Evolutionary conservation across 169 alveolate species (phyloP), one percentile per base, ranked within the genome.

Genomic region (Babesia bovis): DNA sequence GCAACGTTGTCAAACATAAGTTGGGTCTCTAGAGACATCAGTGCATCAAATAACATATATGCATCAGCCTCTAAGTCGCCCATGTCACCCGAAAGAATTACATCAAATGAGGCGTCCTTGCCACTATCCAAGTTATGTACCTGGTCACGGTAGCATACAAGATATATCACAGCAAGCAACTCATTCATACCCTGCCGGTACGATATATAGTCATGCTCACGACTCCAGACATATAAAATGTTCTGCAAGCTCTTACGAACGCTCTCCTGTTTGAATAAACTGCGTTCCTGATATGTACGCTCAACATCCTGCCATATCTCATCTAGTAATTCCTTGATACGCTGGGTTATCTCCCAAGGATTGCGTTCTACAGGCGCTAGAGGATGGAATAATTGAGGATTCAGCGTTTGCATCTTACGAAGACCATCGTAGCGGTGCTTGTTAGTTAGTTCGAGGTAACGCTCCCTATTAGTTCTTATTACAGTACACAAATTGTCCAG

Each of bases 51-150:
- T 66, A 90, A 70, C 12, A 84, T 85, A 35, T 85, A 90, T 1
- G 95, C 84, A 59, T 90, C 95, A n/a, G 95, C 89, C 36, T 90
- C 95, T 0, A 90, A 59, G 47, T 87, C 86, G n/a, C 83, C 63
- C 5, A 33, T 41, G 13, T 63, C 49, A 51, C 69, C 69, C 21
- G 86, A 66, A 28, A 32, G 71, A 26, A 66, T 10, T 28, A 17
- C 66, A 52, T 70, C 67, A 32, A 57, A 66, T 36, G 33, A 57
- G 57, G 51, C 0, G 21, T 40, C 41, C 3, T 21, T 19, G 9
- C 26, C 23, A 44, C 42, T 13, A 2, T 57, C 66, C 9, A 23
- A 19, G 0, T 9, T 17, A 28, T 26, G 47, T 12, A 42, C 38
- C 72, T 70, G 83, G 57, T 81, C 81, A 2, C 84, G 47, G 41